Base-by-base conservation (phyloP, 2,329 filamentous ascomycete species). In the Reticulascus tulasneorum region DNA sequence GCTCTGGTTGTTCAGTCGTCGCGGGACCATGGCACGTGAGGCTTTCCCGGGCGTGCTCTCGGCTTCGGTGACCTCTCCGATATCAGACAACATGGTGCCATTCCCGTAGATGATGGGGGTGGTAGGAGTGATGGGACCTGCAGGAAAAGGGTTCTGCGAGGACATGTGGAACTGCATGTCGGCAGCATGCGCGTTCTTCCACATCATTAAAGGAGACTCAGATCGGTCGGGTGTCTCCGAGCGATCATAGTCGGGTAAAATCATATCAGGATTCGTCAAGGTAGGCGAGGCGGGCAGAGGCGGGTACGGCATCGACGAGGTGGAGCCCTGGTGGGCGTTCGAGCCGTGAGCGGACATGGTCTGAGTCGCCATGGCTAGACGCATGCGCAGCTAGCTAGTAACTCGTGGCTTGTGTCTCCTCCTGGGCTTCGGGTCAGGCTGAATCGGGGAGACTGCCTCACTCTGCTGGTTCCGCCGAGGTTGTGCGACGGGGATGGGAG, bases 261-360 rank as follows among this genome's bases (percentile, higher is more conserved):
- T 94, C 87, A 95, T 90, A 59, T 94, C 90, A 34, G 89, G 88
- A 60, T 95, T 94, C 37, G 88, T 94, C 52, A 96, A 69, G 3
- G 90, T 94, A 29, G 90, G 90, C 41, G 87, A 94, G 10, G 79
- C 79, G 46, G 84, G 81, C 39, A 71, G 62, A 28, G 70, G 55
- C 13, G 66, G 60, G 48, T 74, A 71, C 23, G n/a, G n/a, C n/a
- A n/a, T n/a, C n/a, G 60, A 55, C 48, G 45, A 47, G 42, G 30
- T 44, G 41, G 40, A 44, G 48, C 46, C 48, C 37, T 50, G 35
- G 38, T 42, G 39, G 34, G 37, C 37, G 35, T 38, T 37, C 27
- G 38, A 37, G 21, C 37, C 34, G 36, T 44, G 35, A 26, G 41
- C 33, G 33, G 32, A 41, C 33, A 49, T 37, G 29, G 52, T 40